Base-by-base conservation (phyloP, 768 basidiomycete genomes). In the Lactifluus subvellereus region DNA sequence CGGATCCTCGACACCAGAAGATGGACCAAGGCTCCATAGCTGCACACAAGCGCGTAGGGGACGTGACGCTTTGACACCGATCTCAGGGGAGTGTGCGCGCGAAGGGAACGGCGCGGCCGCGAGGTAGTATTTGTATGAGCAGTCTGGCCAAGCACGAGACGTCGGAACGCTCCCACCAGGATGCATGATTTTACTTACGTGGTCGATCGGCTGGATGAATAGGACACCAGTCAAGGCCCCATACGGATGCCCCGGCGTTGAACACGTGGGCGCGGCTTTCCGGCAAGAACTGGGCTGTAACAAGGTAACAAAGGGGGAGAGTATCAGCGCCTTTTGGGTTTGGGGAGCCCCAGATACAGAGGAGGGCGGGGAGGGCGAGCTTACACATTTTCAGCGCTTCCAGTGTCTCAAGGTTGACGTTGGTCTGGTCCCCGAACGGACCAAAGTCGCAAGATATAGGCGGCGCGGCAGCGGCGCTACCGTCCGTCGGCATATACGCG, bases 151-250 rank as follows among this genome's bases (percentile, higher is more conserved):
- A 27, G 6, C 7, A 42, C 4, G 40, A 37, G 38, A 3, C 30
- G 22, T 42, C 47, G 59, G 32, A 16, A 30, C 11, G 20, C 22
- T 5, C 30, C 4, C n/a, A 14, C 0, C 16, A 38, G 14, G 13
- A 37, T 11, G 30, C 8, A 38, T 10, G 9, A 52, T 32, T 30
- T 37, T 42, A 70, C 79, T 67, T 68, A 89, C 89, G 71, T 53
- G 75, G 65, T 43, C 84, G 79, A 54, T 86, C 84, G 40, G 79
- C 75, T 22, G 77, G 73, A 64, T 88, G 80, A 27, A 87, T 84
- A 3, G 97, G 96, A 72, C 94, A 94, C 95, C 95, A 98, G 67
- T 95, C 93, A 40, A 96, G 70, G 2, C 86, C 91, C 86, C 89
- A 92, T n/a, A 91, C 88, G 0, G 92, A 89, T 3, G 87, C 89